phyloP scores from a whole-genome alignment of 2,329 filamentous ascomycete species.

The Parasarocladium wereldwijsianum region DNA sequence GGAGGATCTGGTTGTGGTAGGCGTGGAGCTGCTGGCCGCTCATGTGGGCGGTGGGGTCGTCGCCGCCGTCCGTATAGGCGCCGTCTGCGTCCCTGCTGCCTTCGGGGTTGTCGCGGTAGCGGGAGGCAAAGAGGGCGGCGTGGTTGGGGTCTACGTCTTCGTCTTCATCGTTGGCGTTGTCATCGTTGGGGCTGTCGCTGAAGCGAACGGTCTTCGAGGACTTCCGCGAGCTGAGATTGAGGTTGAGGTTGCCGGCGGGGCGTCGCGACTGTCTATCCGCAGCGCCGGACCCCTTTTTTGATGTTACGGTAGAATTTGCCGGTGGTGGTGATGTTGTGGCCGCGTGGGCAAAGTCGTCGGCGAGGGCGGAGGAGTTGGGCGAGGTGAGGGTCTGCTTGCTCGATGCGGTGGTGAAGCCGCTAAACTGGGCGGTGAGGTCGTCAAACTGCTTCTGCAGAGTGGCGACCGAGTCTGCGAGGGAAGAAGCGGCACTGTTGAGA shows the following conservation, averaged over 20 bases:
- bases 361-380: slow-evolving; percentile 50
- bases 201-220: slow-evolving; percentile 70
- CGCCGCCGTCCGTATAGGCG: slow-evolving; percentile 42
- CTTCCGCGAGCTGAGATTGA: slow-evolving; percentile 16
- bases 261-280: too few species aligned
- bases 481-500: slow-evolving; percentile 26
- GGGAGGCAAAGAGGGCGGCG: slow-evolving; percentile 30
- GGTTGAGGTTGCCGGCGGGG: too few species aligned
- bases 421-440: slow-evolving; percentile 69
- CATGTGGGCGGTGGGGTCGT: slow-evolving; percentile 43
- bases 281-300: too few species aligned
- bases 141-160: slow-evolving; percentile 3
- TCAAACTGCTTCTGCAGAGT: slow-evolving; percentile 59
- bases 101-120: slow-evolving; percentile 55
- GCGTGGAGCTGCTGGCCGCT: slow-evolving; percentile 75
- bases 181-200: slow-evolving; percentile 54
- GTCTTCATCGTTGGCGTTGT: slow-evolving; percentile 15
- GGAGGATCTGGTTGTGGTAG: slow-evolving; percentile 67
- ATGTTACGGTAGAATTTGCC: too few species aligned
- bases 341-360: slow-evolving; percentile 50
- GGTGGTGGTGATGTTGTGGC: too few species aligned
- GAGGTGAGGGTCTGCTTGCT: slow-evolving; percentile 36
- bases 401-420: slow-evolving; percentile 41
- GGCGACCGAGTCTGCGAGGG: slow-evolving; percentile 48
- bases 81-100: slow-evolving; percentile 18